Evolutionary conservation across 768 basidiomycete genomes (phyloP).

Genomic region (Mycena crocata): DNA sequence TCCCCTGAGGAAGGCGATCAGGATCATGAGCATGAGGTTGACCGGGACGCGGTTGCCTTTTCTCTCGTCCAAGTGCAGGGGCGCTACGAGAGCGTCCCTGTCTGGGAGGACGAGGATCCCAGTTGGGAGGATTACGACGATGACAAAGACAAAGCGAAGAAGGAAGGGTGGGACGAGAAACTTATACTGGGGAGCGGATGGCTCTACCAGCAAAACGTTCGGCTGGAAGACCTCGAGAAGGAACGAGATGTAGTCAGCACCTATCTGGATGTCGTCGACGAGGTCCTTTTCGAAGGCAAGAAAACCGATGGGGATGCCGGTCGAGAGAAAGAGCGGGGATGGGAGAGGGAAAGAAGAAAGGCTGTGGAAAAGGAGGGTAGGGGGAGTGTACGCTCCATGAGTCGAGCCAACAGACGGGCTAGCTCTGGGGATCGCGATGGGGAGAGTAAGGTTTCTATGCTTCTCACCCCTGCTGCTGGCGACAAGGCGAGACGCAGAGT

Average conservation of each 20-base stretch:
- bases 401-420: conserved; percentile 59
- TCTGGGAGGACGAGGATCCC: conserved; percentile 83
- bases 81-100: conserved; percentile 70
- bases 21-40: conserved; percentile 41
- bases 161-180: conserved; percentile 84
- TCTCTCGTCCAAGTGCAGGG: conserved; percentile 79
- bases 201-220: conserved; percentile 79
- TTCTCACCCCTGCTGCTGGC: conserved; percentile 23
- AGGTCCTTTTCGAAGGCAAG: conserved; percentile 76
- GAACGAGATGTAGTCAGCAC: conserved; percentile 67
- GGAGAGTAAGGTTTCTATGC: conserved; percentile 36
- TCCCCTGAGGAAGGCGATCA: conserved; percentile 53
- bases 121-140: conserved; percentile 52
- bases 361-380: conserved; percentile 49
- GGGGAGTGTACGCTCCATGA: conserved; percentile 51
- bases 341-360: conserved; percentile 60
- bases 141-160: conserved; percentile 66
- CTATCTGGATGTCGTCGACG: conserved; percentile 85
- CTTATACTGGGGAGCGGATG: conserved; percentile 86
- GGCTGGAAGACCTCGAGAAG: conserved; percentile 61
- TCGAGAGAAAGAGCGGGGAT: conserved; percentile 57
- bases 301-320: conserved; percentile 54
- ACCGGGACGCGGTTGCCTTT: conserved; percentile 71
- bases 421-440: conserved; percentile 55
- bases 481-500: conserved; percentile 49